Percentiles rank a stretch among this genome's conserved stretches.
These are phyloP conservation scores for Alloteropsis angusta DNA, from an alignment of 202 grass and related monocot species.

Conservation along the genomic window DNA sequence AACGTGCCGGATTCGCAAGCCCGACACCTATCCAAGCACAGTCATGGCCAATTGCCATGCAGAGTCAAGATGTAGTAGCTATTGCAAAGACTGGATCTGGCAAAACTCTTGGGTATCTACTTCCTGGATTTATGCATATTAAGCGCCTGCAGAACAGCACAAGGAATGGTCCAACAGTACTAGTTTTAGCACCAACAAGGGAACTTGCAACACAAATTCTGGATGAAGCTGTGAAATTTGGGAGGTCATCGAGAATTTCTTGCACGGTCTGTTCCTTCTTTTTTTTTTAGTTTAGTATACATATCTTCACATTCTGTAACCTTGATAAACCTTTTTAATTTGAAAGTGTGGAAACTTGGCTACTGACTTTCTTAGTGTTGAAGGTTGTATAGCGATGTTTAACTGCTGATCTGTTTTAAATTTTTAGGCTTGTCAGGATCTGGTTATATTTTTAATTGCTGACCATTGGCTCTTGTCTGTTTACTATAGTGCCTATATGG, in stretches of 20 bases:
- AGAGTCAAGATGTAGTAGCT: constrained; percentile 87
- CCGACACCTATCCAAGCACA: constrained; percentile 97
- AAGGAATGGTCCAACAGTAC: constrained; percentile 73
- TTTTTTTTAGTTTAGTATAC: neutral
- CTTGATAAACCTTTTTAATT: constrained; percentile 15
- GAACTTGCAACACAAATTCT: constrained; percentile 92
- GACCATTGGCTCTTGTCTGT: neutral
- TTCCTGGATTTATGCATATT: constrained; percentile 92
- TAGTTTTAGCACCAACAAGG: constrained; percentile 95
- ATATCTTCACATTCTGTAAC: neutral
- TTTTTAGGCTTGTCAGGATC: neutral
- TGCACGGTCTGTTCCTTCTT: constrained; percentile 62
- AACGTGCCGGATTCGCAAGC: constrained; percentile 70
- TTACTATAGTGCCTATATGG: constrained; percentile 79
- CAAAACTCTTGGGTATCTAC: constrained; percentile 90
- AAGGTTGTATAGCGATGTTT: neutral
- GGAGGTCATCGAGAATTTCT: constrained; percentile 77
- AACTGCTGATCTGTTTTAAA: neutral
- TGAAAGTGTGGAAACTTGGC: neutral
- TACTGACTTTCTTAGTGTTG: neutral
- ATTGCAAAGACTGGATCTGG: constrained; percentile 98
- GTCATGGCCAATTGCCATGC: constrained; percentile 90
- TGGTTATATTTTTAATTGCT: constrained; percentile 7
- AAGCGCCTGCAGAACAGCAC: constrained; percentile 67
- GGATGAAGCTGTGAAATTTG: constrained; percentile 89